A percentile compares a stretch with the other conserved stretches of the same genome.
Evolutionary conservation across 2,329 filamentous ascomycete genomes (phyloP).

Genomic region (Colletotrichum somersetense): DNA sequence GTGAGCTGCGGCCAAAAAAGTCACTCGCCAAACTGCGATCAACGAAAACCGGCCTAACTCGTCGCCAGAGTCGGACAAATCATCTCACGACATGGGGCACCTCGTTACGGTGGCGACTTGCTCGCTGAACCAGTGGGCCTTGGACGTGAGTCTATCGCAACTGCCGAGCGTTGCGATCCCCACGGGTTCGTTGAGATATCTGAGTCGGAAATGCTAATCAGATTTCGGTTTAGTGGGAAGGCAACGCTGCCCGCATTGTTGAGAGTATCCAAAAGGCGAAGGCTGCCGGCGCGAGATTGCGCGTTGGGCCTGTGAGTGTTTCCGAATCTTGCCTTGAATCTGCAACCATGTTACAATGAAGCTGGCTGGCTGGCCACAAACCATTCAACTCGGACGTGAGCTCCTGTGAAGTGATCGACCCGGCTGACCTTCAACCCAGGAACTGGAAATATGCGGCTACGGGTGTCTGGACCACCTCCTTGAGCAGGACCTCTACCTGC

Average conservation of each 20-base stretch:
- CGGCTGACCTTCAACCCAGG: conserved; percentile 45
- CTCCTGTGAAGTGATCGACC: background rate
- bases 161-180: conserved; percentile 47
- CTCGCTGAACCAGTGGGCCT: conserved; percentile 56
- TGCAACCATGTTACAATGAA: background rate
- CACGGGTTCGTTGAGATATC: background rate
- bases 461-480: conserved; percentile 41
- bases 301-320: conserved; percentile 66
- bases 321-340: conserved; percentile 43
- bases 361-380: too few species aligned
- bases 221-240: conserved; percentile 53
- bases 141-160: conserved; percentile 56
- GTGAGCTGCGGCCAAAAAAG: background rate
- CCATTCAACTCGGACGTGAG: background rate
- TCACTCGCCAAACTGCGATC: background rate
- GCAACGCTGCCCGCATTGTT: conserved; percentile 72
- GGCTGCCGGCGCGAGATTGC: conserved; percentile 59
- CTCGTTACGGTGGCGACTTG: conserved; percentile 54
- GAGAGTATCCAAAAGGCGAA: conserved; percentile 64
- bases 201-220: background rate
- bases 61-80: background rate
- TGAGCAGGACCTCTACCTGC: conserved; percentile 68
- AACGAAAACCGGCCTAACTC: background rate
- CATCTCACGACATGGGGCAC: conserved; percentile 31
- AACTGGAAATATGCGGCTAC: conserved; percentile 67